Percentiles rank a stretch among this genome's conserved stretches.
Evolutionary conservation across 2,329 filamentous ascomycete genomes (phyloP).

Genomic region (Fusarium sp.): DNA sequence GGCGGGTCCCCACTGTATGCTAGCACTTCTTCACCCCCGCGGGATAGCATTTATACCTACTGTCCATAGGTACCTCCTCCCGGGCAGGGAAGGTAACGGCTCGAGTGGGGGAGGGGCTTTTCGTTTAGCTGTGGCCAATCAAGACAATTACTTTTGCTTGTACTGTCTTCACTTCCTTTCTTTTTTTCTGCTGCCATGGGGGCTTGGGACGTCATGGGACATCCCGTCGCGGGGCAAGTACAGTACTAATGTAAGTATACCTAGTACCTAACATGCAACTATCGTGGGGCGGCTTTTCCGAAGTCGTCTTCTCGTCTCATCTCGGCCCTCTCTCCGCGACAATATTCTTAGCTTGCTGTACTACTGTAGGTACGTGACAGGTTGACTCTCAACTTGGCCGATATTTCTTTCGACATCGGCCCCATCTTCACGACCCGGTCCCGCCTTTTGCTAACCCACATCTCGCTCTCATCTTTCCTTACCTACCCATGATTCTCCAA

Average conservation of each 20-base stretch:
- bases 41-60: slow-evolving; percentile 1
- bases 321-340: slow-evolving; percentile 42
- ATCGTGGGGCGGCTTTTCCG: slow-evolving; percentile 34
- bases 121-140: neutral
- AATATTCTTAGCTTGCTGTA: neutral
- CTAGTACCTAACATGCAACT: neutral
- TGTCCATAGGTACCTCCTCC: too few species aligned
- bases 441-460: slow-evolving; percentile 28
- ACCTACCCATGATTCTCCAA: slow-evolving; percentile 9
- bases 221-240: slow-evolving; percentile 11
- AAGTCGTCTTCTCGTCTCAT: slow-evolving; percentile 26
- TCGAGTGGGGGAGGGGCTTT: slow-evolving; percentile 24
- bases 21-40: slow-evolving; percentile 31
- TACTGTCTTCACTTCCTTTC: neutral
- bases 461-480: slow-evolving; percentile 24
- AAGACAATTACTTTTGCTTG: too few species aligned
- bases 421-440: slow-evolving; percentile 13
- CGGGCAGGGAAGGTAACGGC: neutral
- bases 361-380: neutral
- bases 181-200: slow-evolving; percentile 33
- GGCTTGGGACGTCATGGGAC: slow-evolving; percentile 35
- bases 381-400: neutral
- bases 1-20: slow-evolving; percentile 12
- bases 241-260: neutral
- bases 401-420: slow-evolving; percentile 27